Percentiles rank a stretch among this genome's conserved stretches.
Evolutionary conservation across 2,329 filamentous ascomycete species (phyloP).

Genomic region (Cryphonectria radicalis): DNA sequence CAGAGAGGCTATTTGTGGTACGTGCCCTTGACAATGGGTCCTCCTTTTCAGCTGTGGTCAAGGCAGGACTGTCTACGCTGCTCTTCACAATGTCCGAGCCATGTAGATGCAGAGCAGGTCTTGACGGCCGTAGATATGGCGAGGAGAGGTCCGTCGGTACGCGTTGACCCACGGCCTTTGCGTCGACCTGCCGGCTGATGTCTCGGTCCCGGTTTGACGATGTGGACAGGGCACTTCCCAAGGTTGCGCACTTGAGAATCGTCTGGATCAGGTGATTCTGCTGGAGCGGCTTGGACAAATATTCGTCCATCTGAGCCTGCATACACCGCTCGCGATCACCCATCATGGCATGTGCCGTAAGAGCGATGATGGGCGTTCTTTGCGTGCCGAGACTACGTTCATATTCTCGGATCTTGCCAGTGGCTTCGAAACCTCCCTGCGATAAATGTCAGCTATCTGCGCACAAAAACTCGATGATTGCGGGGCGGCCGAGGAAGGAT

Average conservation of each 20-base stretch:
- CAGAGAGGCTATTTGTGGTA: slow-evolving; percentile 49
- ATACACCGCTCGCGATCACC: slow-evolving; percentile 98
- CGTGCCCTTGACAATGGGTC: slow-evolving; percentile 61
- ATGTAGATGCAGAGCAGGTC: slow-evolving; percentile 60
- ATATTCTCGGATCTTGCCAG: slow-evolving; percentile 93
- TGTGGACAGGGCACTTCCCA: slow-evolving; percentile 83
- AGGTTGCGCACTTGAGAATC: slow-evolving; percentile 93
- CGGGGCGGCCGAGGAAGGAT: slow-evolving; percentile 7
- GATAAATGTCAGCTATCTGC: slow-evolving; percentile 42
- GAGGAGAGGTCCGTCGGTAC: slow-evolving; percentile 38
- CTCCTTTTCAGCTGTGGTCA: slow-evolving; percentile 62
- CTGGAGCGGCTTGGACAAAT: slow-evolving; percentile 93
- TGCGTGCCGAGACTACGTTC: slow-evolving; percentile 80
- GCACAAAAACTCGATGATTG: slow-evolving; percentile 4
- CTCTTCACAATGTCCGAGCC: slow-evolving; percentile 39
- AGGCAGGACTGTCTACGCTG: slow-evolving; percentile 62
- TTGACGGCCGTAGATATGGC: slow-evolving; percentile 45
- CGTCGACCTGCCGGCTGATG: slow-evolving; percentile 55
- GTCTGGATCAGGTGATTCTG: slow-evolving; percentile 98
- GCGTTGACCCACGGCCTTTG: slow-evolving; percentile 48
- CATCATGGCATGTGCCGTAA: slow-evolving; percentile 98
- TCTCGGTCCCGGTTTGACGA: slow-evolving; percentile 64
- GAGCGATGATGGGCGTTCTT: slow-evolving; percentile 91
- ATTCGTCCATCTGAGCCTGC: slow-evolving; percentile 99
- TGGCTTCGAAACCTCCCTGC: slow-evolving; percentile 93